phyloP scores from a whole-genome alignment of 768 basidiomycete genomes.

The Cyclocybe aegerita region DNA sequence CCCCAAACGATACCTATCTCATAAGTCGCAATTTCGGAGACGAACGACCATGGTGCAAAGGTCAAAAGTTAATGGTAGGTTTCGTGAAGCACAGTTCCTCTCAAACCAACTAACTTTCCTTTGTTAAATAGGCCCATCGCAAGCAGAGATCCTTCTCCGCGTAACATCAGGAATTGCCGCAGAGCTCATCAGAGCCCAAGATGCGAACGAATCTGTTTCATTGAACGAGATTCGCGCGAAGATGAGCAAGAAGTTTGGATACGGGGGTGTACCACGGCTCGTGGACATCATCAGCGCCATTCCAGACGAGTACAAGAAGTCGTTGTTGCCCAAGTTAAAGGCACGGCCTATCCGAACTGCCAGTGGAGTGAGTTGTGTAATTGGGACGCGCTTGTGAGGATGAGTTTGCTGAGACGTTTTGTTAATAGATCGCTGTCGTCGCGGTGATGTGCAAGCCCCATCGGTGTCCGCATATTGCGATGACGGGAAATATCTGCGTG shows the following conservation, averaged over 20 bases:
- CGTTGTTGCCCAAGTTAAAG: slow-evolving; percentile 82
- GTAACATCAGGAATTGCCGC: slow-evolving; percentile 94
- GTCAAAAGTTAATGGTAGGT: slow-evolving; percentile 17
- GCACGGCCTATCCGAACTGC: slow-evolving; percentile 96
- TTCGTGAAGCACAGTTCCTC: not conserved
- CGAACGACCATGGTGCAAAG: slow-evolving; percentile 17
- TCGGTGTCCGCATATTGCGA: slow-evolving; percentile 98
- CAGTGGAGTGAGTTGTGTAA: slow-evolving; percentile 70
- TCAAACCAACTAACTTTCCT: not conserved
- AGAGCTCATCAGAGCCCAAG: slow-evolving; percentile 87
- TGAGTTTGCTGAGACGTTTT: not conserved
- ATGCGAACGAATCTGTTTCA: slow-evolving; percentile 74
- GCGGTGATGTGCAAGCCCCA: slow-evolving; percentile 99
- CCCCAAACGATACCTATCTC: not conserved
- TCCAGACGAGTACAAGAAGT: slow-evolving; percentile 95
- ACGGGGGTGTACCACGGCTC: slow-evolving; percentile 84
- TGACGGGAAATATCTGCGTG: slow-evolving; percentile 99
- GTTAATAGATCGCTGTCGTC: slow-evolving; percentile 86
- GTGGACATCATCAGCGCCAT: slow-evolving; percentile 99
- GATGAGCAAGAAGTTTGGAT: slow-evolving; percentile 87
- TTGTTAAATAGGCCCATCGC: slow-evolving; percentile 60
- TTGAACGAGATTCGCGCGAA: slow-evolving; percentile 85
- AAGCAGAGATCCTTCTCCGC: slow-evolving; percentile 86
- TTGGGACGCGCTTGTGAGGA: not conserved
- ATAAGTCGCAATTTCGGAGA: not conserved